These are phyloP conservation scores for Gynandropsis gynandra DNA, from an alignment of 345 rosid species.

Conservation along the genomic window DNA sequence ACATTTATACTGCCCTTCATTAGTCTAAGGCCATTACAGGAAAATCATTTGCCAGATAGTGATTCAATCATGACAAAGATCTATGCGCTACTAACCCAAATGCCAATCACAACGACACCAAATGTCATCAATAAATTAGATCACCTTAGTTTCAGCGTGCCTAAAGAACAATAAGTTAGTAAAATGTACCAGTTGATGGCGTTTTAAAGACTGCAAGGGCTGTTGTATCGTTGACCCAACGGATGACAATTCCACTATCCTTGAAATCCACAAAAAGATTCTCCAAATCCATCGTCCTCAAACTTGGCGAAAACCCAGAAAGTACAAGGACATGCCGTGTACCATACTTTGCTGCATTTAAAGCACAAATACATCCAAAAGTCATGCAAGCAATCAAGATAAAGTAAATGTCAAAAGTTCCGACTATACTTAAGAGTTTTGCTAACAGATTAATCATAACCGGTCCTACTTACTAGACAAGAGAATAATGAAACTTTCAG, in stretches of 20 bases:
- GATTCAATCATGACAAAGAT: background rate
- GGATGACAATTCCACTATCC: slow-evolving; percentile 54
- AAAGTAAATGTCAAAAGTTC: background rate
- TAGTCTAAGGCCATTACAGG: too few relatives aligned
- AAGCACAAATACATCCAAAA: slow-evolving; percentile 2
- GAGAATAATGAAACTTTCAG: too few relatives aligned
- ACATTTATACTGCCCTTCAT: too few relatives aligned
- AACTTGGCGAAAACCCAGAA: slow-evolving; percentile 64
- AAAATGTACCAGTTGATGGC: slow-evolving; percentile 55
- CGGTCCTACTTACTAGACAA: too few relatives aligned
- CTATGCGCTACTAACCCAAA: slow-evolving; percentile 10
- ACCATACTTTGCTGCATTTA: slow-evolving; percentile 65
- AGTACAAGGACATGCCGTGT: slow-evolving; percentile 81
- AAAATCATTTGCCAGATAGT: background rate
- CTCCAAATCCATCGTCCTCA: slow-evolving; percentile 74
- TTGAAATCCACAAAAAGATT: slow-evolving; percentile 55
- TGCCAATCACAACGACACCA: background rate
- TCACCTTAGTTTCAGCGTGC: background rate
- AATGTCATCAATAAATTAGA: background rate
- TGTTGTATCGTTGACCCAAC: slow-evolving; percentile 84
- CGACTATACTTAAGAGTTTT: too few relatives aligned
- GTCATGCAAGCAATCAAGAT: background rate
- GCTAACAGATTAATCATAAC: background rate
- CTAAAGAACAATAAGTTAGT: background rate
- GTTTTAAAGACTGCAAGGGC: slow-evolving; percentile 85